These are phyloP conservation scores for Fusarium secorum DNA, from an alignment of 2,329 filamentous ascomycete genomes.

Conservation along the genomic window DNA sequence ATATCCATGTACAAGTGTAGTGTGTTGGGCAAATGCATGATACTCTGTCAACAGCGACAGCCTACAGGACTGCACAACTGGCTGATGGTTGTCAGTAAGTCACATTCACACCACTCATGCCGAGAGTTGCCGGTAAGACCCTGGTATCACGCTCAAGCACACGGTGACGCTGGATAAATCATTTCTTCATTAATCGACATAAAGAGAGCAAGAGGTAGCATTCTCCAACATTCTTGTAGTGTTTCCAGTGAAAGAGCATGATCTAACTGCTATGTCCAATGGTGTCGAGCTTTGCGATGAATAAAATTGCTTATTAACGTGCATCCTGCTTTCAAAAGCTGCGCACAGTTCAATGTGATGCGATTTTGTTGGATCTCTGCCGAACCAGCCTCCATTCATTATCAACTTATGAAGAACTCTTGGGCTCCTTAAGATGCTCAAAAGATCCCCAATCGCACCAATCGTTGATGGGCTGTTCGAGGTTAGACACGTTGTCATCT, in stretches of 20 bases:
- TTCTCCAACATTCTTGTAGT: neutral
- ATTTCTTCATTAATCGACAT: conserved; percentile 30
- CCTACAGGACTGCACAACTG: neutral
- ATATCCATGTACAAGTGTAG: conserved; percentile 16
- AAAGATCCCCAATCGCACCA: conserved; percentile 68
- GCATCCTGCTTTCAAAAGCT: conserved; percentile 17
- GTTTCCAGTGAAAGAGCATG: conserved; percentile 9
- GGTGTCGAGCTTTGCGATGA: conserved; percentile 49
- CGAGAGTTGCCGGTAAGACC: neutral
- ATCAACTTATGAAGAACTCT: neutral
- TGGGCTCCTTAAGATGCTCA: conserved; percentile 24
- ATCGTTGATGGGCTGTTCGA: conserved; percentile 65
- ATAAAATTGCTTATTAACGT: conserved; percentile 23
- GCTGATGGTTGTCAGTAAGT: neutral
- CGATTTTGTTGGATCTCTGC: neutral
- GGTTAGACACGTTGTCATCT: conserved; percentile 35
- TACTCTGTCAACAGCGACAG: neutral
- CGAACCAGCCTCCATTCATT: neutral
- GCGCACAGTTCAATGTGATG: neutral
- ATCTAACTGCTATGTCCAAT: conserved; percentile 12
- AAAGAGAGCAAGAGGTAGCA: conserved; percentile 5
- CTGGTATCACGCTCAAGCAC: neutral
- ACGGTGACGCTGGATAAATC: conserved; percentile 2
- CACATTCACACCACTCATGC: neutral
- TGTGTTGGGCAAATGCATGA: conserved; percentile 16